Base-by-base conservation (phyloP, 2,329 filamentous ascomycete genomes). In the Talaromyces marneffei region DNA sequence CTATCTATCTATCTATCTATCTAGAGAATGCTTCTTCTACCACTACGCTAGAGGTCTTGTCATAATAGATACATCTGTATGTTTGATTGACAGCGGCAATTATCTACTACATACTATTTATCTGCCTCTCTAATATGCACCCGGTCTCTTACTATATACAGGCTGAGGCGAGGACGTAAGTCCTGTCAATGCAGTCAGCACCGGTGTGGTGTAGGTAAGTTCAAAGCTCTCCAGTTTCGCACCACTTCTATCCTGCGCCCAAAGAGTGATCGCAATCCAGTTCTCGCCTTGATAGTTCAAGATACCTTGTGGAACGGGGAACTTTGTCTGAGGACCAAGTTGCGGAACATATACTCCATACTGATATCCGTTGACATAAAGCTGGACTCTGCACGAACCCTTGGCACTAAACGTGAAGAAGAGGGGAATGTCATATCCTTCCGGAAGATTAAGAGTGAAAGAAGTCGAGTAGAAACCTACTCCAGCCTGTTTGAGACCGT, bases 321-420 rank as follows among this genome's bases (percentile, higher is more conserved):
- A 92, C 1, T 73, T 78, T 0, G 81, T 85, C 75, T 93, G 89
- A 1, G 90, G 90, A 0, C 90, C 90, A n/a, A 92, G 79, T 65
- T 91, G 87, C 68, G 85, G 86, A n/a, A 75, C 73, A 64, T 83
- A 87, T 69, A 87, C 86, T 2, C 84, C 85, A 65, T 86, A 91
- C 71, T 92, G 88, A 73, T 86, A 92, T 1, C 89, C 89, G 67
- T 92, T 92, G 48, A 92, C 85, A 68, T 83, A 92, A 6, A 92
- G 74, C 66, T 88, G 82, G 1, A 80, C 84, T 18, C 88, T 79
- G 64, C 87, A 89, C 81, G 83, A 23, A 29, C 31, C n/a, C n/a
- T n/a, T 63, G 23, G 39, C 35, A 78, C 75, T 78, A 63, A 85
- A 83, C 1, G 74, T 74, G 67, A 86, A 83, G 31, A 76, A 78